These are phyloP conservation scores for Sambucus nigra DNA, from an alignment of 129 eudicot species.

Conservation along the genomic window DNA sequence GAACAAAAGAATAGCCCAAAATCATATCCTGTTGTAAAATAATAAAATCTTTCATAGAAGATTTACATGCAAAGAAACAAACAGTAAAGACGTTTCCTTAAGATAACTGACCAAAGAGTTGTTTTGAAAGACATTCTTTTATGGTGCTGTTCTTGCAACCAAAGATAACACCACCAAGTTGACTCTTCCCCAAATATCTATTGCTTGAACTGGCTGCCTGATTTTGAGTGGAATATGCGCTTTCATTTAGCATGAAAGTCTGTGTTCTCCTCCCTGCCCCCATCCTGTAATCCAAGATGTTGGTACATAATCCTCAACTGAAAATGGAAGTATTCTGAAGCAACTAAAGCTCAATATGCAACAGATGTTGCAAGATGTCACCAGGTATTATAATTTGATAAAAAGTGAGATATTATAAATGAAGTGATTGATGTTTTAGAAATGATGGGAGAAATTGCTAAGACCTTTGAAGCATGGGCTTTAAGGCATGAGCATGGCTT, in stretches of 20 bases:
- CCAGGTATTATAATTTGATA: too few relatives aligned
- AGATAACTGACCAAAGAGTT: slow-evolving; percentile 65
- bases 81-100: too few relatives aligned
- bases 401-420: too few relatives aligned
- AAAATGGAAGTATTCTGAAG: not conserved
- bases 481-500: too few relatives aligned
- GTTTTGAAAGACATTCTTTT: slow-evolving; percentile 52
- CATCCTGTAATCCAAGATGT: slow-evolving; percentile 25
- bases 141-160: slow-evolving; percentile 50
- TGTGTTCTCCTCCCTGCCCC: slow-evolving; percentile 25
- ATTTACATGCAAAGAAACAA: too few relatives aligned
- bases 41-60: too few relatives aligned
- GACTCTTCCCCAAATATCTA: slow-evolving; percentile 38
- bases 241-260: slow-evolving; percentile 8
- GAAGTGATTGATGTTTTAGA: too few relatives aligned
- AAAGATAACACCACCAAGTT: slow-evolving; percentile 75
- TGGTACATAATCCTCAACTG: not conserved
- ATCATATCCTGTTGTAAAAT: not conserved
- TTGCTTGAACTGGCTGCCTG: slow-evolving; percentile 6
- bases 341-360: not conserved
- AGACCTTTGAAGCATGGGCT: too few relatives aligned
- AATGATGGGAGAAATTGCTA: too few relatives aligned
- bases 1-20: not conserved
- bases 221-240: not conserved
- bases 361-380: not conserved